Percentiles rank a stretch among this genome's conserved stretches.
Evolutionary conservation across 2,329 filamentous ascomycete genomes (phyloP).

Genomic region (Fulvia fulva): DNA sequence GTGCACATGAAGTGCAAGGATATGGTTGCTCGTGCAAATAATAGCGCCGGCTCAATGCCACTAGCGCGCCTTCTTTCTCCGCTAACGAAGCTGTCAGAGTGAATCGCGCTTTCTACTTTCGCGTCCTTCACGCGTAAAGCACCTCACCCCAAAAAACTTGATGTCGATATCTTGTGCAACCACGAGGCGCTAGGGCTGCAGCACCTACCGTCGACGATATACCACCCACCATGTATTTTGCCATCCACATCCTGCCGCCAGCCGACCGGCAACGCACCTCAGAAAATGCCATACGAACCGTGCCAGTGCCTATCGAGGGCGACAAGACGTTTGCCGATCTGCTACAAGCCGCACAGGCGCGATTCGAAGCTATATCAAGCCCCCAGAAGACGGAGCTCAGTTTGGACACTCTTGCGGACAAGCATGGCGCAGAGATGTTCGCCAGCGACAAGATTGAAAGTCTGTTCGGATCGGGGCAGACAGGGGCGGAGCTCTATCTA

Average conservation of each 20-base stretch:
- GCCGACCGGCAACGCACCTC: not conserved
- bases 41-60: not conserved
- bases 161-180: not conserved
- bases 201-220: not conserved
- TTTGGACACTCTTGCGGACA: not conserved
- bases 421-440: not conserved
- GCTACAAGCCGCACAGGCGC: not conserved
- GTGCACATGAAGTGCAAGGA: not conserved
- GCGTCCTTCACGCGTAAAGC: not conserved
- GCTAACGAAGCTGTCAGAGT: not conserved
- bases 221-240: not conserved
- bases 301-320: not conserved
- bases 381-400: not conserved
- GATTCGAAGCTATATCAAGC: not conserved
- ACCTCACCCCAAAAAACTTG: not conserved
- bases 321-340: constrained; percentile 1
- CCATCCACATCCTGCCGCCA: not conserved
- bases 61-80: not conserved
- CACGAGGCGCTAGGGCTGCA: not conserved
- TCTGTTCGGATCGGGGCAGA: not conserved
- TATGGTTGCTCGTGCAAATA: not conserved
- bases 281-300: not conserved
- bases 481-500: not conserved
- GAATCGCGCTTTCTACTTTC: not conserved
- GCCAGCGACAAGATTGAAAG: not conserved